Evolutionary conservation across 352 stramenopile species (phyloP).

Genomic region (Pythium brachiatum): DNA sequence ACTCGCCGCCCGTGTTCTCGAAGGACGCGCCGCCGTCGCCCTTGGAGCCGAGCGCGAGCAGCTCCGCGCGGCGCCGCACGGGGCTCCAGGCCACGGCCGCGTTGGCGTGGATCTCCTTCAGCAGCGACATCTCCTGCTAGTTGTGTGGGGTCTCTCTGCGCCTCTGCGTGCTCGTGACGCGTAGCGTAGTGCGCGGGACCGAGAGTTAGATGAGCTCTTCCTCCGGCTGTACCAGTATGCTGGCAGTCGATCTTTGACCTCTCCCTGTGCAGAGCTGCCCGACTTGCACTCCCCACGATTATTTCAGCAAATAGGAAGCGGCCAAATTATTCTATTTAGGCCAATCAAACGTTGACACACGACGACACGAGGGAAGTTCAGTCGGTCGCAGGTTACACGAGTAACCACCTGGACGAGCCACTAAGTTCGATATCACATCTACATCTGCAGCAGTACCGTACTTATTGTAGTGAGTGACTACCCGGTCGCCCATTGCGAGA

Average conservation of each 20-base stretch:
- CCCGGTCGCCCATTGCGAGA: not conserved
- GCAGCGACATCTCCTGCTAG: constrained; percentile 57
- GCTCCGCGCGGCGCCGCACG: constrained; percentile 63
- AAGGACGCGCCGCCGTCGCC: constrained; percentile 95
- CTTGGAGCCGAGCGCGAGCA: constrained; percentile 90
- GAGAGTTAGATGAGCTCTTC: not conserved
- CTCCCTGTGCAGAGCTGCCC: not conserved
- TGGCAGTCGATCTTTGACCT: constrained; percentile 21
- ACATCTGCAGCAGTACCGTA: not conserved
- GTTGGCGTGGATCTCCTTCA: constrained; percentile 90
- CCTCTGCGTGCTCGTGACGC: not conserved
- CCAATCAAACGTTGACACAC: constrained; percentile 19
- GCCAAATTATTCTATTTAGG: constrained; percentile 9
- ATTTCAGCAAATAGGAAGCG: constrained; percentile 14
- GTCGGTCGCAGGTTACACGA: not conserved
- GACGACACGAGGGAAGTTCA: constrained; percentile 10
- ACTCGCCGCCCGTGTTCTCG: constrained; percentile 96
- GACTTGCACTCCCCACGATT: constrained; percentile 1
- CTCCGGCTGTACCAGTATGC: not conserved
- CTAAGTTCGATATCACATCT: not conserved
- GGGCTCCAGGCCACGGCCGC: constrained; percentile 88
- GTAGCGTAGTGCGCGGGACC: not conserved
- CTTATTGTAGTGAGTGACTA: constrained; percentile 6
- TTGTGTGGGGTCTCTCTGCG: not conserved
- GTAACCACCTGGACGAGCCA: not conserved